phyloP scores from a whole-genome alignment of 176 grass and related monocot species.

The Phoenix dactylifera region DNA sequence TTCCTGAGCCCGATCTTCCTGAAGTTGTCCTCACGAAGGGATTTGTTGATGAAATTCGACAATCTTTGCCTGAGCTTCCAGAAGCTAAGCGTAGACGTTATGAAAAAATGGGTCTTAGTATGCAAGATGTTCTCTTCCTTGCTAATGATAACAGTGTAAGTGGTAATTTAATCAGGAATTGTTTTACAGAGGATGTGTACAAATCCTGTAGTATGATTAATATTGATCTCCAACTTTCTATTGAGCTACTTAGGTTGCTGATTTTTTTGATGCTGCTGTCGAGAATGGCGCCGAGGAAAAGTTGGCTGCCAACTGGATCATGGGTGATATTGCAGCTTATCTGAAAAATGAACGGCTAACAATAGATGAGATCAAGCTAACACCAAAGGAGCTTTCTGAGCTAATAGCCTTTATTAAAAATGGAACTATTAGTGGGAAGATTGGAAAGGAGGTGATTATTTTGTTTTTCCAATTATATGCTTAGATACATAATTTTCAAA shows the following conservation, averaged over 20 bases:
- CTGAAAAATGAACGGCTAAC: conserved; percentile 73
- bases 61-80: conserved; percentile 78
- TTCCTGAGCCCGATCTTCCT: conserved; percentile 91
- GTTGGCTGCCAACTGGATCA: conserved; percentile 90
- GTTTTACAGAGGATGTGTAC: too few relatives aligned
- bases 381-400: conserved; percentile 68
- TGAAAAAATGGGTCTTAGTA: conserved; percentile 74
- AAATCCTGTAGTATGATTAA: too few relatives aligned
- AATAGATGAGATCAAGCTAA: conserved; percentile 77
- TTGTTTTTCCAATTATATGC: neutral
- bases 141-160: conserved; percentile 83
- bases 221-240: too few relatives aligned
- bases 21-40: conserved; percentile 70
- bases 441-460: conserved; percentile 70
- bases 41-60: conserved; percentile 58
- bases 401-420: conserved; percentile 72
- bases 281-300: conserved; percentile 78
- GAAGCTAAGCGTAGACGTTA: conserved; percentile 92
- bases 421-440: conserved; percentile 91
- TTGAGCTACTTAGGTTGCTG: conserved; percentile 59
- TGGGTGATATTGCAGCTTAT: conserved; percentile 92
- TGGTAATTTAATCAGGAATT: neutral
- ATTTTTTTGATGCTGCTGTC: conserved; percentile 74
- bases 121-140: conserved; percentile 98
- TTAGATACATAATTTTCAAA: too few relatives aligned